These are phyloP conservation scores for Neurospora intermedia DNA, from an alignment of 495 filamentous ascomycete species.

Conservation along the genomic window DNA sequence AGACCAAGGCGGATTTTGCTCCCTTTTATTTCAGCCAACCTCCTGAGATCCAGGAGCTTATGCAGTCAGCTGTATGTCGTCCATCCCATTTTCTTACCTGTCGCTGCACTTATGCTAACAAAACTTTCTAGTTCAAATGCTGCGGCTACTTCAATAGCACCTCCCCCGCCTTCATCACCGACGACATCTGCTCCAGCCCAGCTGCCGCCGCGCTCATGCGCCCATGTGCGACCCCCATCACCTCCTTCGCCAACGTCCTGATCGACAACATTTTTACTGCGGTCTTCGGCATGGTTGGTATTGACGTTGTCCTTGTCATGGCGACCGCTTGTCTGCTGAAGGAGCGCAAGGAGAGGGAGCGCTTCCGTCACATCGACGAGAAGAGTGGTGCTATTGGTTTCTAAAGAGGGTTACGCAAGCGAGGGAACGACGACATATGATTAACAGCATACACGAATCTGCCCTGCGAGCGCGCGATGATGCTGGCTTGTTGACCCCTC, in stretches of 20 bases:
- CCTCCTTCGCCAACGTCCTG: conserved; percentile 53
- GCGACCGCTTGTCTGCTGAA: conserved; percentile 59
- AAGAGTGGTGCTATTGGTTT: conserved; percentile 45
- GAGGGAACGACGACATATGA: neutral
- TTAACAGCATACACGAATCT: neutral
- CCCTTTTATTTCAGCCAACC: conserved; percentile 45
- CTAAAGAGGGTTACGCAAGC: conserved; percentile 8
- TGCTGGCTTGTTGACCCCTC: neutral
- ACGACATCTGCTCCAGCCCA: conserved; percentile 48
- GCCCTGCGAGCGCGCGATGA: neutral
- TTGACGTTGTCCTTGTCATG: conserved; percentile 53
- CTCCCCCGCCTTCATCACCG: conserved; percentile 50
- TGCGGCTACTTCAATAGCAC: conserved; percentile 63
- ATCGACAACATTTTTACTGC: conserved; percentile 65
- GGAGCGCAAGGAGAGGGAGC: conserved; percentile 58
- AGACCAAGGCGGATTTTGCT: conserved; percentile 45
- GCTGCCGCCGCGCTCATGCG: conserved; percentile 53
- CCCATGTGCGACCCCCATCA: conserved; percentile 54
- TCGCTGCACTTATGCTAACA: conserved; percentile 10
- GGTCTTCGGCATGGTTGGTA: conserved; percentile 61
- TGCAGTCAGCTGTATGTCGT: conserved; percentile 51
- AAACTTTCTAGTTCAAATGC: conserved; percentile 52
- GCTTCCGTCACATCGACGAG: conserved; percentile 63
- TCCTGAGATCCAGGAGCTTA: conserved; percentile 42
- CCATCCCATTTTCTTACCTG: neutral